Evolutionary conservation across 2,329 filamentous ascomycete genomes (phyloP), one percentile per base, ranked within the genome.

Genomic region (Talaromyces sp.): DNA sequence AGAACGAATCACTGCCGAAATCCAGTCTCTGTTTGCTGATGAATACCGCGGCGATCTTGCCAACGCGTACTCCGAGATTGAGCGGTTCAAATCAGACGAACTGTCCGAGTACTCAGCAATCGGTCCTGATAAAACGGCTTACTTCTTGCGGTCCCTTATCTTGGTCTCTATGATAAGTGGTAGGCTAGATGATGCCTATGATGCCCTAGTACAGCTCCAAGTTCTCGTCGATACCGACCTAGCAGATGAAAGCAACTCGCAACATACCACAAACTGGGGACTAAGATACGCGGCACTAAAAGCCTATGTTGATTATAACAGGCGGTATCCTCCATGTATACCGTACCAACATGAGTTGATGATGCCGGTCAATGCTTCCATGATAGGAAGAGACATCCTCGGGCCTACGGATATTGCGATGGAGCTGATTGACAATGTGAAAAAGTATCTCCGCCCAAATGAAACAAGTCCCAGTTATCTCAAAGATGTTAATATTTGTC

Each of bases 291-390:
- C 65, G 8, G 65, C 66, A 18, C 67, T 66, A 50, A 66, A 62
- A 23, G 31, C 62, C 6, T 58, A 68, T 2, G 63, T 63, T 28
- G 66, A 69, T 30, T 66, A 65, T 56, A 66, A 61, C 27, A 63
- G 68, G 40, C 68, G 67, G 33, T 68, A 62, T 14, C 67, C 67
- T 8, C 67, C 68, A n/a, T 28, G 51, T 4, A 53, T 68, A 5
- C 67, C 59, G n/a, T 69, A 68, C 54, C 67, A 68, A 42, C 68
- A 68, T 55, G 68, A 69, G 50, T 53, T 55, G 30, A 65, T 64
- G 18, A 62, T 53, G n/a, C 65, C 67, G 2, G 31, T 61, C 33
- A 63, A 66, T 42, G 42, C 58, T 0, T 18, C 56, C 9, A 64
- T 66, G 57, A 42, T 68, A 23, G 56, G 61, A 12, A 55, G 18